Conservation (phyloP, 1,284 basidiomycete genomes). For the Microbotryomycetes sp. region DNA sequence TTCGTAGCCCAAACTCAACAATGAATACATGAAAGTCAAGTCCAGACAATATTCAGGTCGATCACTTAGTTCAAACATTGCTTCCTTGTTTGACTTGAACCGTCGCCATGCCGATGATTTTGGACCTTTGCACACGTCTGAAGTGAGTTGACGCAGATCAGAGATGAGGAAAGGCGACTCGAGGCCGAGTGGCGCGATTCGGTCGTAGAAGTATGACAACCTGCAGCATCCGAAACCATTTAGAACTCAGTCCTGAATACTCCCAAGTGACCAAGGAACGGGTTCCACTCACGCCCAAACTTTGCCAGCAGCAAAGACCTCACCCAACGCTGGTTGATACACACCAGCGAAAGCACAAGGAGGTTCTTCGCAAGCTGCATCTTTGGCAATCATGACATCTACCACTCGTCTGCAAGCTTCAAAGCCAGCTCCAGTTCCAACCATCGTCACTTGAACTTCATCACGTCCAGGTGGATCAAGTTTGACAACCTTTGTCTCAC, state of each 20-base stretch:
- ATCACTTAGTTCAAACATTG: constrained; percentile 69
- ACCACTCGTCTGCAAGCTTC: constrained; percentile 78
- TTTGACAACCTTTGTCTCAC: constrained; percentile 59
- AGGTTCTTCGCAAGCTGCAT: constrained; percentile 81
- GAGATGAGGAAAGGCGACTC: constrained; percentile 52
- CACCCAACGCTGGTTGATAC: constrained; percentile 89
- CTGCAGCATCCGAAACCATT: constrained; percentile 42
- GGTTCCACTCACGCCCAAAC: constrained; percentile 37
- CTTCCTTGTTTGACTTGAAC: constrained; percentile 46
- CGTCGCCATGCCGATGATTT: constrained; percentile 31
- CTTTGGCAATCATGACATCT: constrained; percentile 91
- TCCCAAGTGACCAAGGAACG: neutral
- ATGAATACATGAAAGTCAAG: constrained; percentile 86
- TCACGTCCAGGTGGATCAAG: constrained; percentile 57
- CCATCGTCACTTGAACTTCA: constrained; percentile 67
- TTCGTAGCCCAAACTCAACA: constrained; percentile 79
- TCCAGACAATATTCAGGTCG: constrained; percentile 93
- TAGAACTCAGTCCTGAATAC: constrained; percentile 50
- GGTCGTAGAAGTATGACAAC: constrained; percentile 96
- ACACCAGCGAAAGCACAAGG: constrained; percentile 97
- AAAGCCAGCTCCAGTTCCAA: constrained; percentile 73
- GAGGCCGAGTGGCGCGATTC: constrained; percentile 70
- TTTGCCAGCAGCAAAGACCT: constrained; percentile 61
- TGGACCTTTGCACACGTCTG: constrained; percentile 64
- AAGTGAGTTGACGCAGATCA: constrained; percentile 59